Evolutionary conservation across 805 yeast species (phyloP), one percentile per base, ranked within the genome.

Genomic region (Tetrapisispora pingtungensis): DNA sequence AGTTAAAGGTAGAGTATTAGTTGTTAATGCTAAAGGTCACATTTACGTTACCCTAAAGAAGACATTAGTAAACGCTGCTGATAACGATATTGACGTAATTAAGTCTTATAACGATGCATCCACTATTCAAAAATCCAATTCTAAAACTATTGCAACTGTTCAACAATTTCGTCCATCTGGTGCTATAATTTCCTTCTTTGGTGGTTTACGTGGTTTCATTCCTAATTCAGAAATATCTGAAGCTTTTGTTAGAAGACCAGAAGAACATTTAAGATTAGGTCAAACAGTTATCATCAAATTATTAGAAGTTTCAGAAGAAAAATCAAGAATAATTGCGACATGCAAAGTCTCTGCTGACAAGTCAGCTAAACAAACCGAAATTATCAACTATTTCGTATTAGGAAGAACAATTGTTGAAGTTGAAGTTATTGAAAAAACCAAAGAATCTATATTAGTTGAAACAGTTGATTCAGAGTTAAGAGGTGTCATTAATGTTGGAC

Each of bases 171-270:
- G 77, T 40, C 79, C 81, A 46, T 71, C 74, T 46, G 98, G 98
- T 55, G 95, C 85, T 39, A 67, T 88, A 36, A 78, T 93, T 7
- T 76, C 88, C 14, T 88, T 93, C 58, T 89, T 86, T 57, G 95
- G 93, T 44, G 71, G 73, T 43, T 62, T 85, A 36, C 76, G 72
- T 51, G 98, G 88, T 0, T 89, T 78, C 60, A 69, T 93, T 48
- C 97, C 98, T 27, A 78, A 80, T 51, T 70, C 81, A 44, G 97
- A 93, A 67, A 84, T 93, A 55, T 82, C 94, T 43, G 97, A 93
- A 65, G 79, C 95, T 1, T 85, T 75, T 60, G 93, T 89, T 33
- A 73, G 71, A 42, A 76, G 78, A 44, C 88, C 96, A 17, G 77
- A 74, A 51, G 90, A 88, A 52, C 83, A 81, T 62, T 73, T 90